Conservation (phyloP, 805 yeast species). For the Cyberlindnera galapagoensis region DNA sequence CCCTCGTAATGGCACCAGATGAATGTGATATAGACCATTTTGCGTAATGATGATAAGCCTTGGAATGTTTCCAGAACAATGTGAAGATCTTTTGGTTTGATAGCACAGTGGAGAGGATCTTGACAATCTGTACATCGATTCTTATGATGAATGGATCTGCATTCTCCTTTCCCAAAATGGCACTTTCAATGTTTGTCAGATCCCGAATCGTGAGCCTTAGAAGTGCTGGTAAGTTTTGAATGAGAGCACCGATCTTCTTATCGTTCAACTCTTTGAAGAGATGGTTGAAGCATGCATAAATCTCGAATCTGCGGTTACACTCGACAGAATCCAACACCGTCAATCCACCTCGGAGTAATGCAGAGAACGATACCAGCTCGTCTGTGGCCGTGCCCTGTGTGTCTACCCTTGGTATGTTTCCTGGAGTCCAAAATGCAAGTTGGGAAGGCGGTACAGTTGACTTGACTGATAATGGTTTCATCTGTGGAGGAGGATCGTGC, state of each 20-base stretch:
- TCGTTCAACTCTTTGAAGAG: constrained; percentile 20
- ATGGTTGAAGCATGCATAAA: constrained; percentile 20
- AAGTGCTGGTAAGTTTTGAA: constrained; percentile 6
- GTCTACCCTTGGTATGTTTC: constrained; percentile 18
- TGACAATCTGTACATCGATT: constrained; percentile 20
- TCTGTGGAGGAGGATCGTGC: constrained; percentile 9
- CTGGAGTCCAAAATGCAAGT: constrained; percentile 22
- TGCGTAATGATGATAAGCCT: constrained; percentile 4
- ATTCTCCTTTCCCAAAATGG: constrained; percentile 2
- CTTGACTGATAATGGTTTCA: constrained; percentile 4
- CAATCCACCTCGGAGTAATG: constrained; percentile 19
- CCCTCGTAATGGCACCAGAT: constrained; percentile 8
- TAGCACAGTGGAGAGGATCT: constrained; percentile 12
- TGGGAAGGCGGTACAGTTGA: constrained; percentile 1
- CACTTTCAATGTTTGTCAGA: constrained; percentile 5
- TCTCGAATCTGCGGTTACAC: constrained; percentile 20
- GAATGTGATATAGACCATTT: constrained; percentile 15
- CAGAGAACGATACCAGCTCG: constrained; percentile 13
- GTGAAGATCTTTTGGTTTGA: constrained; percentile 11
- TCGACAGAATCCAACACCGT: constrained; percentile 6
- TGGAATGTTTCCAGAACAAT: constrained; percentile 6
- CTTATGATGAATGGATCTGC: constrained; percentile 20
- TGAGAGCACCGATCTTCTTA: constrained; percentile 4
- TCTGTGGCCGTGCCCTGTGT: constrained; percentile 1
- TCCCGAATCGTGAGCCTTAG: constrained; percentile 9